Evolutionary conservation across 2,329 filamentous ascomycete species (phyloP).

Genomic region (Exophiala sp.): DNA sequence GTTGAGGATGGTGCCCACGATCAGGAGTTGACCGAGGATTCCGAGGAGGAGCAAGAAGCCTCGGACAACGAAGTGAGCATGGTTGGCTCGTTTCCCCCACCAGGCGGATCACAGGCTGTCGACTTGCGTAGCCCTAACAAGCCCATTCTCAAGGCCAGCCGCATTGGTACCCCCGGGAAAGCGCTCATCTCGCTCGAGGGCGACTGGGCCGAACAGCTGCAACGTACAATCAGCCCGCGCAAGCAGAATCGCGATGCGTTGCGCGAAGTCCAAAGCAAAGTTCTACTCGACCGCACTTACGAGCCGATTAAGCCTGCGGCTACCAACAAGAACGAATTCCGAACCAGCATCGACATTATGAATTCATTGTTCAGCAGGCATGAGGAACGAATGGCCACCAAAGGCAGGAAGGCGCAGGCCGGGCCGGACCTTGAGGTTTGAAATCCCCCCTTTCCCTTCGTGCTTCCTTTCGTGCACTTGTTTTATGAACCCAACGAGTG

Average conservation of each 20-base stretch:
- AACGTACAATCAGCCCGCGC: conserved; percentile 86
- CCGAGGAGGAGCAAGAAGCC: conserved; percentile 53
- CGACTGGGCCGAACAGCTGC: conserved; percentile 89
- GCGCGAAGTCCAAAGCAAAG: conserved; percentile 57
- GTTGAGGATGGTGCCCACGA: conserved; percentile 73
- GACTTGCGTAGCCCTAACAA: conserved; percentile 20
- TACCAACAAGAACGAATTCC: conserved; percentile 57
- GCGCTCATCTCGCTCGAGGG: conserved; percentile 56
- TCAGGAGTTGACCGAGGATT: conserved; percentile 58
- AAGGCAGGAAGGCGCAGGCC: conserved; percentile 52
- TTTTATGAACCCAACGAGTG: too few relatives aligned
- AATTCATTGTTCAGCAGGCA: conserved; percentile 81
- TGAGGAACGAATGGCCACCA: conserved; percentile 48
- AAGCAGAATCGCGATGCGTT: conserved; percentile 80
- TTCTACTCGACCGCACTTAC: conserved; percentile 46
- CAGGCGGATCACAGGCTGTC: conserved; percentile 34
- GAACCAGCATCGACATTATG: conserved; percentile 91
- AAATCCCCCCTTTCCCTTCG: conserved; percentile 44
- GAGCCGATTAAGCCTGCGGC: conserved; percentile 28
- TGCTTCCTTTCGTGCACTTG: conserved; percentile 28
- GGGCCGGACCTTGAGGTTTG: conserved; percentile 81
- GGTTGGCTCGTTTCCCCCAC: conserved; percentile 70
- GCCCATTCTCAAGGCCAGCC: conserved; percentile 23
- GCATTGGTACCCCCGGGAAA: conserved; percentile 49
- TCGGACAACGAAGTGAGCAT: conserved; percentile 67